Conservation (phyloP, 1,139 yeast genomes). For the Petasospora rhodanensis region DNA sequence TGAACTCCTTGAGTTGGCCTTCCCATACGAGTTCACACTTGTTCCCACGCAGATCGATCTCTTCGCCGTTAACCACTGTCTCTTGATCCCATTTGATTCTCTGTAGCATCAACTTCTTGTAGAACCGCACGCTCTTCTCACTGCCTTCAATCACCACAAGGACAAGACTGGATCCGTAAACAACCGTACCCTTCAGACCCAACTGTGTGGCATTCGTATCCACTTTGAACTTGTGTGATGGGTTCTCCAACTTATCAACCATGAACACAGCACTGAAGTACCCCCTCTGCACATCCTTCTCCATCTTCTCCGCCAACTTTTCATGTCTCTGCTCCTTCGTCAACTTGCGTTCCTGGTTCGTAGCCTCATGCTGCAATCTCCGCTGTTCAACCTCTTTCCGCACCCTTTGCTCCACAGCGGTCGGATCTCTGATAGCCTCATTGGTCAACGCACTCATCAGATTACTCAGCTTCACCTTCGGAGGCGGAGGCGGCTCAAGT, state of each 20-base stretch:
- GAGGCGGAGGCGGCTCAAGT: slow-evolving; percentile 81
- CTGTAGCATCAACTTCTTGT: slow-evolving; percentile 52
- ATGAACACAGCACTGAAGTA: slow-evolving; percentile 55
- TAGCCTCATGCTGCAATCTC: slow-evolving; percentile 50
- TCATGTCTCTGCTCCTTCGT: slow-evolving; percentile 52
- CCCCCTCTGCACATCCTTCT: slow-evolving; percentile 51
- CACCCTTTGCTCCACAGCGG: slow-evolving; percentile 74
- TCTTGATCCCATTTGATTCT: slow-evolving; percentile 70
- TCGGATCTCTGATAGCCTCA: slow-evolving; percentile 88
- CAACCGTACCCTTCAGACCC: slow-evolving; percentile 53
- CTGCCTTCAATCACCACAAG: slow-evolving; percentile 75
- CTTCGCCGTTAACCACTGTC: slow-evolving; percentile 22
- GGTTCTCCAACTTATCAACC: slow-evolving; percentile 50
- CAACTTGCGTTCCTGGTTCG: slow-evolving; percentile 59
- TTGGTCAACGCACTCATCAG: slow-evolving; percentile 82
- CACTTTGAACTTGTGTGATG: slow-evolving; percentile 67
- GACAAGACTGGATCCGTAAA: slow-evolving; percentile 40
- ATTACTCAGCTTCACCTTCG: slow-evolving; percentile 79
- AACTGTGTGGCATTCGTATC: slow-evolving; percentile 77
- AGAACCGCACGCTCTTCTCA: slow-evolving; percentile 52
- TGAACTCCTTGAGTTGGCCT: slow-evolving; percentile 54
- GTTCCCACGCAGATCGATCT: slow-evolving; percentile 43
- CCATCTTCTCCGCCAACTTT: slow-evolving; percentile 42
- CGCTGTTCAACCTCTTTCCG: slow-evolving; percentile 65
- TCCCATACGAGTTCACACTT: slow-evolving; percentile 65